Conservation (phyloP, 345 rosid genomes). For the Turritis glabra region DNA sequence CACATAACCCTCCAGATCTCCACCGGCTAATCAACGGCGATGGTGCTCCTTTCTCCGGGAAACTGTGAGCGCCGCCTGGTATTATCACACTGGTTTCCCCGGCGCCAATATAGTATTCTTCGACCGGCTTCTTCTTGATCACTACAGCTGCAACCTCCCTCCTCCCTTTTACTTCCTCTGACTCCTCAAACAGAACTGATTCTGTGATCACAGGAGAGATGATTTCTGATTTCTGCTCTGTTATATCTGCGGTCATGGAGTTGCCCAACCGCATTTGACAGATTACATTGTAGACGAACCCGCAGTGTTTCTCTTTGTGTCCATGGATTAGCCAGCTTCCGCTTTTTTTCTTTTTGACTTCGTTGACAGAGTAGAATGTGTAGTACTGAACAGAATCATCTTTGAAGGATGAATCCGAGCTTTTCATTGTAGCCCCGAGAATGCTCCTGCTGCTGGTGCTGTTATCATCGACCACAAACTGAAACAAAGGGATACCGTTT, state of each 20-base stretch:
- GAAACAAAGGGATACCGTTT: slow-evolving; percentile 73
- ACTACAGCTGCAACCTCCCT: slow-evolving; percentile 31
- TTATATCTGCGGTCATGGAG: slow-evolving; percentile 33
- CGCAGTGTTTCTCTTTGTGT: slow-evolving; percentile 54
- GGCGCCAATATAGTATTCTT: background rate
- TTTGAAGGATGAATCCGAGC: slow-evolving; percentile 43
- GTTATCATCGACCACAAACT: slow-evolving; percentile 53
- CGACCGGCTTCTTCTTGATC: slow-evolving; percentile 24
- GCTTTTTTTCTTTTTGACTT: slow-evolving; percentile 59
- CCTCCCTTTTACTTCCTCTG: slow-evolving; percentile 47
- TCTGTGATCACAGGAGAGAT: slow-evolving; percentile 46
- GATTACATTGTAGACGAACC: slow-evolving; percentile 52
- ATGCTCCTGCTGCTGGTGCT: slow-evolving; percentile 39
- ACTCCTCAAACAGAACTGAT: slow-evolving; percentile 58
- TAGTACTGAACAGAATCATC: slow-evolving; percentile 49
- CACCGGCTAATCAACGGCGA: slow-evolving; percentile 79
- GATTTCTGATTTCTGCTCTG: slow-evolving; percentile 33
- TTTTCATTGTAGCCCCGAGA: slow-evolving; percentile 64
- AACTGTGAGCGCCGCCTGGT: slow-evolving; percentile 75
- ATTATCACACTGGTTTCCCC: slow-evolving; percentile 49
- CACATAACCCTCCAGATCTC: slow-evolving; percentile 82
- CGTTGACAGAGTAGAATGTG: slow-evolving; percentile 67
- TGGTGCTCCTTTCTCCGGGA: slow-evolving; percentile 68
- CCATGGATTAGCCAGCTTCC: slow-evolving; percentile 76
- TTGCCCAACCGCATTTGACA: slow-evolving; percentile 67